phyloP scores from a whole-genome alignment of 208 protist species.

The Entamoeba invadens region DNA sequence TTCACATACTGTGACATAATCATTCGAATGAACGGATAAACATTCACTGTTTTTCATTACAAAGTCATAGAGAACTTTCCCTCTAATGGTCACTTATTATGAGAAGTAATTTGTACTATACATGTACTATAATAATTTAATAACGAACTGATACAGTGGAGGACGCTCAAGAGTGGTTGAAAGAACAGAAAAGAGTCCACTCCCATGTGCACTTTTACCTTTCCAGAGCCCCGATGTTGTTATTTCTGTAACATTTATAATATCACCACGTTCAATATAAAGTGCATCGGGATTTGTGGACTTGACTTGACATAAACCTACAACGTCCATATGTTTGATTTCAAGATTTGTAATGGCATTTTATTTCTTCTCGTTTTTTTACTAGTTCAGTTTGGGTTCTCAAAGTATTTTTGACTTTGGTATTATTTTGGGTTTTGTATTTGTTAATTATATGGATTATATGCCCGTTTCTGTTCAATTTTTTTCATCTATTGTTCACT shows the following conservation, averaged over 20 bases:
- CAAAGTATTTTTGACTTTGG: too few species aligned
- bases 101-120: background rate
- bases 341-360: too few species aligned
- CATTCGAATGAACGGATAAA: background rate
- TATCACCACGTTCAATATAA: background rate
- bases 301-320: background rate
- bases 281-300: background rate
- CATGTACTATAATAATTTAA: background rate
- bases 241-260: background rate
- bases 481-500: too few species aligned
- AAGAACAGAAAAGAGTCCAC: background rate
- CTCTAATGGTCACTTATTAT: background rate
- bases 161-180: background rate
- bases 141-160: background rate
- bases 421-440: too few species aligned
- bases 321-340: background rate
- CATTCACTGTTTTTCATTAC: background rate
- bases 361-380: too few species aligned
- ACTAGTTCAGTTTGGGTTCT: too few species aligned
- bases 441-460: too few species aligned
- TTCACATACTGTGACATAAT: background rate
- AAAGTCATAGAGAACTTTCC: background rate
- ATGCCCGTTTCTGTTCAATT: too few species aligned
- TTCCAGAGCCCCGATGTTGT: background rate
- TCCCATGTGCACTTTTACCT: background rate